Evolutionary conservation across 2,329 filamentous ascomycete genomes (phyloP), one percentile per base, ranked within the genome.

Genomic region (Phoma sp.): DNA sequence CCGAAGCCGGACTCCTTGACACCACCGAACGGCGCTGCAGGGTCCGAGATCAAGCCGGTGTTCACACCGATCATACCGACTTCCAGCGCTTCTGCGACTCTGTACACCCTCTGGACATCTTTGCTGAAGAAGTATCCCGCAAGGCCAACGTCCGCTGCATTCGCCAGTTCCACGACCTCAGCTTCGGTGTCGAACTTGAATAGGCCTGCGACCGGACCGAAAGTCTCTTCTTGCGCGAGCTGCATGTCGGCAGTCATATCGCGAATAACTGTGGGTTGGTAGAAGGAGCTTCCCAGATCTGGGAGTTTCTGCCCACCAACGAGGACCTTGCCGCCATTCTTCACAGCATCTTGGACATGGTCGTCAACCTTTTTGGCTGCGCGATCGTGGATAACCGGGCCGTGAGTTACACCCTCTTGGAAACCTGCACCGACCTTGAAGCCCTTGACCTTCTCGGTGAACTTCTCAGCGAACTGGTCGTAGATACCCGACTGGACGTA

Each of bases 81-180:
- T 72, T 96, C 89, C 32, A 96, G 78, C 14, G 83, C 82, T 66
- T 87, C 85, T 0, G 85, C 84, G 36, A 87, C 80, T 36, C 85
- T 76, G 74, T 85, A 87, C 51, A 82, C 78, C 23, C 85, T 76
- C 62, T 82, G 80, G 5, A 87, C 67, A 61, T 87, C 84, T 38
- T 76, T 79, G 59, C 82, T 92, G 81, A 91, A 98, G 80, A 99
- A 96, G 79, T 98, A 98, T 1, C 91, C 93, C 0, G 93, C 95
- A 29, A 99, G 82, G 1, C 95, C 95, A 30, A 98, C 93, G 46
- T 93, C 87, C 1, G 91, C 82, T 34, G 80, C 76, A 76, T 99
- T 99, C 4, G 95, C 93, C 61, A 93, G 78, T 59, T 84, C 81
- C 25, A 98, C 86, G 5, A 96, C 95, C 68, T 98, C 93, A 47